A percentile compares a stretch with the other conserved stretches of the same genome.
Conservation (phyloP, 306 rosid genomes). For the Fragaria iinumae region DNA sequence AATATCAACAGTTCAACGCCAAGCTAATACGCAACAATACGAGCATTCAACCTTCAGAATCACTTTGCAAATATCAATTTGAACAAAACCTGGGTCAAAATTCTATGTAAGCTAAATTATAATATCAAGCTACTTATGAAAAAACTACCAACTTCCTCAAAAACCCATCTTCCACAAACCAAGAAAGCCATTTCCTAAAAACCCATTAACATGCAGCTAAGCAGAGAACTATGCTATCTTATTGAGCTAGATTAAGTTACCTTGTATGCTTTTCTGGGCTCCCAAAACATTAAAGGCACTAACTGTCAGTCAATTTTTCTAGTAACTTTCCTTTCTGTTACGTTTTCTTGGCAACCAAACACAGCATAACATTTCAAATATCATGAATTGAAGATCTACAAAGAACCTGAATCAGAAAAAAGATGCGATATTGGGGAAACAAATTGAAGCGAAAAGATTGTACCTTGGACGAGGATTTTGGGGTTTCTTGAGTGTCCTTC, state of each 20-base stretch:
- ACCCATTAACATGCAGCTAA: neutral
- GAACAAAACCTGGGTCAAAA: neutral
- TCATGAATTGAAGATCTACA: neutral
- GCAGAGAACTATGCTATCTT: neutral
- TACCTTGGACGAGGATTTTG: slow-evolving; percentile 33
- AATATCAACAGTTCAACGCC: neutral
- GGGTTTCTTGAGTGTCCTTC: slow-evolving; percentile 18
- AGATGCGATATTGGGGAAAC: neutral
- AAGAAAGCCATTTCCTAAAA: neutral
- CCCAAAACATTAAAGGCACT: slow-evolving; percentile 2
- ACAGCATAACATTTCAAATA: neutral
- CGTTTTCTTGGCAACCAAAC: slow-evolving; percentile 9
- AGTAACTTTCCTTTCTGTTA: neutral
- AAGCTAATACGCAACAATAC: neutral
- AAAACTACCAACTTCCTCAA: neutral
- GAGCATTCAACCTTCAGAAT: neutral
- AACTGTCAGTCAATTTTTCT: neutral
- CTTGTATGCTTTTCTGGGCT: neutral
- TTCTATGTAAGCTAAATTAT: neutral
- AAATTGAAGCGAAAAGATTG: neutral
- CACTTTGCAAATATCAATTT: neutral
- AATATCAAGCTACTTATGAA: neutral
- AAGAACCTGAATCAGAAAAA: neutral
- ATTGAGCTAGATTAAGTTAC: neutral
- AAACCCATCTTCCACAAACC: neutral